A percentile compares a stretch with the other conserved stretches of the same genome.
Conservation (phyloP, 257 asterid species). For the Salvia miltiorrhiza region DNA sequence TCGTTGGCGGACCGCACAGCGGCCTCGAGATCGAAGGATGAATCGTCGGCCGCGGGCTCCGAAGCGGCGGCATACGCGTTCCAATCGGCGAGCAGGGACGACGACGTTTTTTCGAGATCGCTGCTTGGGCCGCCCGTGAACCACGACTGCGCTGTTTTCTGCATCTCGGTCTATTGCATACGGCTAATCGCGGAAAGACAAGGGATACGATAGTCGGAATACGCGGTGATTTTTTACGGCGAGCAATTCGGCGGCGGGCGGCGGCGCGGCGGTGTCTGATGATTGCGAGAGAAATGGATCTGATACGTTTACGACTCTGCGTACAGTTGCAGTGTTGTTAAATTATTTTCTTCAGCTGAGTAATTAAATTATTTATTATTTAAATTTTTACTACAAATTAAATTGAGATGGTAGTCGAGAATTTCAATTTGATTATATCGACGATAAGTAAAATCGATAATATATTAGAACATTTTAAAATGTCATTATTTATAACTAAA, state of each 20-base stretch:
- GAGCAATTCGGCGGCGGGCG: conserved; percentile 2
- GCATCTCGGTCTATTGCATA: conserved; percentile 36
- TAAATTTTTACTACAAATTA: too few species aligned
- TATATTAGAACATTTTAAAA: too few species aligned
- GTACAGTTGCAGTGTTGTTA: background rate
- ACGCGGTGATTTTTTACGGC: background rate
- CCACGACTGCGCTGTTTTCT: conserved; percentile 77
- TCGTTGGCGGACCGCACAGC: conserved; percentile 77
- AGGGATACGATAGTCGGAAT: background rate
- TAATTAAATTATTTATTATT: too few species aligned
- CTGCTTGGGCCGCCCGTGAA: conserved; percentile 77
- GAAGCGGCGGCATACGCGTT: conserved; percentile 73
- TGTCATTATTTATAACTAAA: too few species aligned
- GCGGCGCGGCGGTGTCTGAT: too few species aligned
- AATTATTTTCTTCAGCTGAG: too few species aligned
- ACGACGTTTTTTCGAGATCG: conserved; percentile 47
- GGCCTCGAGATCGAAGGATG: conserved; percentile 82
- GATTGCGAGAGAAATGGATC: background rate
- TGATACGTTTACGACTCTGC: background rate
- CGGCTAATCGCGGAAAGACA: background rate
- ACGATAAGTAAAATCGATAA: too few species aligned
- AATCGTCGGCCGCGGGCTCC: conserved; percentile 42
- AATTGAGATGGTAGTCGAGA: too few species aligned
- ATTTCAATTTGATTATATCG: too few species aligned
- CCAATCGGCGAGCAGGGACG: conserved; percentile 88